phyloP scores from a whole-genome alignment of 2,329 filamentous ascomycete genomes.

The Monosporascus sp. region DNA sequence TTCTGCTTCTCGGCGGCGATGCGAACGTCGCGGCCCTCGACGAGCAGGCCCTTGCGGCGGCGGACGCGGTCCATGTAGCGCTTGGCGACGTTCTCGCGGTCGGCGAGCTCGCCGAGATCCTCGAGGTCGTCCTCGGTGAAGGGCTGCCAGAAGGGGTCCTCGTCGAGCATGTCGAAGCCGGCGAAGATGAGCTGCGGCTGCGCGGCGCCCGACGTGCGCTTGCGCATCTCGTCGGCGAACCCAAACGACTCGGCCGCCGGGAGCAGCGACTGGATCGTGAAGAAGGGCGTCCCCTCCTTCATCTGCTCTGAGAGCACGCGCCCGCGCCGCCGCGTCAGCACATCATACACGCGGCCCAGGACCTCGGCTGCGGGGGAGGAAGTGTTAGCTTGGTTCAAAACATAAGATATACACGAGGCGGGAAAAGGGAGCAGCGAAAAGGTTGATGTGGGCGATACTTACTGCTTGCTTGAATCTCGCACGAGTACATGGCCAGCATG shows the following conservation, averaged over 20 bases:
- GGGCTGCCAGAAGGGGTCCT: conserved; percentile 97
- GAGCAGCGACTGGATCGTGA: conserved; percentile 81
- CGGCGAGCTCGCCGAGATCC: conserved; percentile 88
- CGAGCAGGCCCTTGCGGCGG: conserved; percentile 78
- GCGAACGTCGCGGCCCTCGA: conserved; percentile 70
- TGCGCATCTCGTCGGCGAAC: conserved; percentile 93
- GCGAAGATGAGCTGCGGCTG: conserved; percentile 90
- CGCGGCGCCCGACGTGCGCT: conserved; percentile 83
- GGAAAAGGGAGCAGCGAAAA: neutral
- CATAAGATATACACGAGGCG: neutral
- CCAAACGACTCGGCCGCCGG: conserved; percentile 95
- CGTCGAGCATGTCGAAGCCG: conserved; percentile 86
- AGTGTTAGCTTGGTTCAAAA: conserved; percentile 14
- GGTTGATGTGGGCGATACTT: conserved; percentile 28
- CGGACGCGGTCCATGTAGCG: conserved; percentile 89
- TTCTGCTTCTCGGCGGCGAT: conserved; percentile 90
- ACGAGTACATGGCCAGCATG: conserved; percentile 94
- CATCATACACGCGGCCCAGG: conserved; percentile 88
- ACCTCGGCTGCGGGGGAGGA: conserved; percentile 63
- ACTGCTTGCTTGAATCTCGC: conserved; percentile 94
- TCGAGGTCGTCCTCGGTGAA: conserved; percentile 95
- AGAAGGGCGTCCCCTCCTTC: conserved; percentile 94
- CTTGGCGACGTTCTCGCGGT: conserved; percentile 94
- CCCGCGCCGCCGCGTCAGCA: conserved; percentile 91
- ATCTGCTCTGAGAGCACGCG: conserved; percentile 85